phyloP scores from a whole-genome alignment of 1,284 basidiomycete genomes.

The Volvariella volvacea region DNA sequence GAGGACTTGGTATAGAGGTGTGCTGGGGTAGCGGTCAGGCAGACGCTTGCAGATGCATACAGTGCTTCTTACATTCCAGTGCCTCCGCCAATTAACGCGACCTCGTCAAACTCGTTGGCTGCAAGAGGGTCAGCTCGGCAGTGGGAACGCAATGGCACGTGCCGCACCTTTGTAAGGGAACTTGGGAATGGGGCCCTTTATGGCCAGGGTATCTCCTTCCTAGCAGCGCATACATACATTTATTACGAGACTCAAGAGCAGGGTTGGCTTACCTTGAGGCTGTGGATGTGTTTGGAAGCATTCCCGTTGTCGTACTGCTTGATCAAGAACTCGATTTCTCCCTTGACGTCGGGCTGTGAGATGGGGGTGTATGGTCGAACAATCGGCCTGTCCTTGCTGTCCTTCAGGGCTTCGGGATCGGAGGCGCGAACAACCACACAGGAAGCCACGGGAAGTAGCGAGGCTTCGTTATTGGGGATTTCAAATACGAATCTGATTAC shows the following conservation, averaged over 20 bases:
- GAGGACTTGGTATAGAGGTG: slow-evolving; percentile 74
- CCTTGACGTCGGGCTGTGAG: slow-evolving; percentile 64
- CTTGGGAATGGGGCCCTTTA: slow-evolving; percentile 91
- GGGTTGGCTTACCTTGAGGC: slow-evolving; percentile 29
- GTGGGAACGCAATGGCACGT: slow-evolving; percentile 1
- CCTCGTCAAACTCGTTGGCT: slow-evolving; percentile 83
- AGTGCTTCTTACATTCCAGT: slow-evolving; percentile 65
- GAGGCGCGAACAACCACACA: slow-evolving; percentile 60
- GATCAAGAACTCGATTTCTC: slow-evolving; percentile 78
- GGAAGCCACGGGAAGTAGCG: slow-evolving; percentile 72
- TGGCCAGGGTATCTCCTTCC: slow-evolving; percentile 75
- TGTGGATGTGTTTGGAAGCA: slow-evolving; percentile 73
- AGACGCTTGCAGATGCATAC: slow-evolving; percentile 4
- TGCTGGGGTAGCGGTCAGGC: slow-evolving; percentile 30
- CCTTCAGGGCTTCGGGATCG: slow-evolving; percentile 54
- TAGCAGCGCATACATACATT: slow-evolving; percentile 22
- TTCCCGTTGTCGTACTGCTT: slow-evolving; percentile 83
- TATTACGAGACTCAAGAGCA: slow-evolving; percentile 2
- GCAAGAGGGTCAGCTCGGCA: slow-evolving; percentile 4
- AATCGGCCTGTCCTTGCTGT: slow-evolving; percentile 85
- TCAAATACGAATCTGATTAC: slow-evolving; percentile 72
- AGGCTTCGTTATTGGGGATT: slow-evolving; percentile 76
- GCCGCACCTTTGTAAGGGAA: slow-evolving; percentile 67
- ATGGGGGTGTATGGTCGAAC: slow-evolving; percentile 87
- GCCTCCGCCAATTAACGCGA: slow-evolving; percentile 88